A percentile compares a stretch with the other conserved stretches of the same genome.
Evolutionary conservation across 495 filamentous ascomycete genomes (phyloP).

Genomic region (Hypoxylon intermedium): DNA sequence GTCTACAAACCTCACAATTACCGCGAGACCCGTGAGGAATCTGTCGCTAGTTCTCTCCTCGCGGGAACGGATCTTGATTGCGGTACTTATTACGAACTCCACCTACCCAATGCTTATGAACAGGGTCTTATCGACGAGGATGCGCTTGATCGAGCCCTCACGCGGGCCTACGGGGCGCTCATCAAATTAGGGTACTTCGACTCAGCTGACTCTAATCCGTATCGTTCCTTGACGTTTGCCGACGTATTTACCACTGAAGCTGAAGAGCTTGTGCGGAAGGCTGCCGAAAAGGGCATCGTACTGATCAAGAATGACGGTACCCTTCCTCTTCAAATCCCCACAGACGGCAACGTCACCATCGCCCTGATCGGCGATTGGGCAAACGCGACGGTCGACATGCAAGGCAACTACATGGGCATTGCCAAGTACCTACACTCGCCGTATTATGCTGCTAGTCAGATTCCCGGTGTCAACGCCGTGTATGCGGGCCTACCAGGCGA

Average conservation of each 20-base stretch:
- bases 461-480: constrained; percentile 56
- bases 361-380: constrained; percentile 67
- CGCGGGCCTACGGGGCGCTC: constrained; percentile 61
- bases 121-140: constrained; percentile 57
- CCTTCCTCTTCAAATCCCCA: constrained; percentile 57
- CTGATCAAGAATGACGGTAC: constrained; percentile 67
- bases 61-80: constrained; percentile 69
- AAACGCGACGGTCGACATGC: constrained; percentile 64
- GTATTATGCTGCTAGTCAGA: constrained; percentile 59
- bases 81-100: constrained; percentile 61
- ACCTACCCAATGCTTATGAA: constrained; percentile 57
- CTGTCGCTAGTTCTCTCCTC: constrained; percentile 59
- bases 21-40: constrained; percentile 50
- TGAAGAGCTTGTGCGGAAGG: constrained; percentile 63
- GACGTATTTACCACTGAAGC: constrained; percentile 59
- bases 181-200: constrained; percentile 67
- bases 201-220: constrained; percentile 44
- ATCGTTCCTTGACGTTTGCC: constrained; percentile 57
- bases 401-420: constrained; percentile 64
- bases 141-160: constrained; percentile 59
- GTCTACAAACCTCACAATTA: constrained; percentile 62
- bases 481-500: constrained; percentile 50
- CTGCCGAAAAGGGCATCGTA: constrained; percentile 65
- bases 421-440: constrained; percentile 51
- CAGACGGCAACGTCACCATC: constrained; percentile 48